Percentiles rank a stretch among this genome's conserved stretches.
Evolutionary conservation across 169 alveolate species (phyloP).

Genomic region (Plasmodium yoelii): DNA sequence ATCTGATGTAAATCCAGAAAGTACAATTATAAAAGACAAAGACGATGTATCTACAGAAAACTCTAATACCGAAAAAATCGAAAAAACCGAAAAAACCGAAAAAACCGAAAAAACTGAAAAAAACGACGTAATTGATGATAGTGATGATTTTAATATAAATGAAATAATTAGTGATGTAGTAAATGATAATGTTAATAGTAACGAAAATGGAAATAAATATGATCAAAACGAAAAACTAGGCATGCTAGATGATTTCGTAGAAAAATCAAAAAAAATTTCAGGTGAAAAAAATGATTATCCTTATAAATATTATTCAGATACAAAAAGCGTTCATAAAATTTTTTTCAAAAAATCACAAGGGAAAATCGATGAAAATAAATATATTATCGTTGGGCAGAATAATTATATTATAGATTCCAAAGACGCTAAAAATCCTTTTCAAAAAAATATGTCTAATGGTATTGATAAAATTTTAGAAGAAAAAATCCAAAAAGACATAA

Average conservation of each 20-base stretch:
- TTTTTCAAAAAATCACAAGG: constrained; percentile 35
- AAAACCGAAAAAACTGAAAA: too few species aligned
- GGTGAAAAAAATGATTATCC: constrained; percentile 14
- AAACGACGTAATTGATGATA: neutral
- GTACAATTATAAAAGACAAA: constrained; percentile 20
- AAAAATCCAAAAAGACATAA: constrained; percentile 33
- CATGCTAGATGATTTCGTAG: constrained; percentile 38
- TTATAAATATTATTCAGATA: constrained; percentile 39
- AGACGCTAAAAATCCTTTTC: constrained; percentile 30
- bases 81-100: too few species aligned
- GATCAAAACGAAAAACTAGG: constrained; percentile 26
- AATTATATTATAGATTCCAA: constrained; percentile 65
- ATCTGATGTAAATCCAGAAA: constrained; percentile 8
- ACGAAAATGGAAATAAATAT: neutral
- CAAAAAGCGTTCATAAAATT: constrained; percentile 57
- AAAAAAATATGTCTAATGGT: constrained; percentile 13
- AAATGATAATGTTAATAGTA: neutral
- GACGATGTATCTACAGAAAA: constrained; percentile 1
- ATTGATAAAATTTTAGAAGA: constrained; percentile 26
- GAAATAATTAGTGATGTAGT: constrained; percentile 30
- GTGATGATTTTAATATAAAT: neutral
- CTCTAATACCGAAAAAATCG: neutral
- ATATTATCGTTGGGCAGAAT: constrained; percentile 56
- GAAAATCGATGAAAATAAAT: constrained; percentile 20
- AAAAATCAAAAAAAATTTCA: constrained; percentile 14